A percentile compares a stretch with the other conserved stretches of the same genome.
Conservation (phyloP, 805 yeast genomes). For the Alloascoidea hylecoeti region DNA sequence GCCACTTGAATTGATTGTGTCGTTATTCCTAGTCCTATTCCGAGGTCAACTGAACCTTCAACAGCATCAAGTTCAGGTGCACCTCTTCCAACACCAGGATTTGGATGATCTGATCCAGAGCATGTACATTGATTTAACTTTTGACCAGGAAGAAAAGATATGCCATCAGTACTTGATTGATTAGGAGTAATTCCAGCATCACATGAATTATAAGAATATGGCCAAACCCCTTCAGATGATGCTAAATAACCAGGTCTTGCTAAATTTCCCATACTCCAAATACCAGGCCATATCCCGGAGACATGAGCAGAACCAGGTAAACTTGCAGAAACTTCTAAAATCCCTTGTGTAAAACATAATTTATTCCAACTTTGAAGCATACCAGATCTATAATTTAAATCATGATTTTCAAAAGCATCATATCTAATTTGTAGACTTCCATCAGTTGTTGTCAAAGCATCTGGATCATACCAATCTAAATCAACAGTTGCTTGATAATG, state of each 20-base stretch:
- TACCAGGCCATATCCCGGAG: constrained; percentile 35
- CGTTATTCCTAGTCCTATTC: constrained; percentile 22
- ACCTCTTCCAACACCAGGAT: constrained; percentile 32
- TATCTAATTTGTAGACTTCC: constrained; percentile 24
- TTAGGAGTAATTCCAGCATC: constrained; percentile 37
- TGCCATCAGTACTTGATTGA: constrained; percentile 32
- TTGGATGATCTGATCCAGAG: constrained; percentile 30
- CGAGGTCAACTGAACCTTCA: constrained; percentile 27
- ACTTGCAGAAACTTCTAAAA: constrained; percentile 25
- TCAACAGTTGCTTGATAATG: constrained; percentile 33
- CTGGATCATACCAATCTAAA: constrained; percentile 39
- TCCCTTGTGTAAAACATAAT: constrained; percentile 30
- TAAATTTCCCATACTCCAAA: constrained; percentile 34
- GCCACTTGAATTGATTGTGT: constrained; percentile 38
- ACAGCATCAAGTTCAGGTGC: constrained; percentile 36
- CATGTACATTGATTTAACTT: constrained; percentile 29
- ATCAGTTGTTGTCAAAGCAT: constrained; percentile 25
- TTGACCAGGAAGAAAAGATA: constrained; percentile 31
- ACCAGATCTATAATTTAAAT: constrained; percentile 29
- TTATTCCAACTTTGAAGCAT: constrained; percentile 36
- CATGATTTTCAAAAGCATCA: constrained; percentile 28
- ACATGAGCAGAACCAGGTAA: constrained; percentile 27
- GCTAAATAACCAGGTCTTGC: constrained; percentile 35
- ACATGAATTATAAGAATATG: constrained; percentile 30
- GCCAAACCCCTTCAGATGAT: constrained; percentile 36